Evolutionary conservation across 75 land plant species (phyloP), one percentile per base, ranked within the genome.

Genomic region (Pinus taeda): DNA sequence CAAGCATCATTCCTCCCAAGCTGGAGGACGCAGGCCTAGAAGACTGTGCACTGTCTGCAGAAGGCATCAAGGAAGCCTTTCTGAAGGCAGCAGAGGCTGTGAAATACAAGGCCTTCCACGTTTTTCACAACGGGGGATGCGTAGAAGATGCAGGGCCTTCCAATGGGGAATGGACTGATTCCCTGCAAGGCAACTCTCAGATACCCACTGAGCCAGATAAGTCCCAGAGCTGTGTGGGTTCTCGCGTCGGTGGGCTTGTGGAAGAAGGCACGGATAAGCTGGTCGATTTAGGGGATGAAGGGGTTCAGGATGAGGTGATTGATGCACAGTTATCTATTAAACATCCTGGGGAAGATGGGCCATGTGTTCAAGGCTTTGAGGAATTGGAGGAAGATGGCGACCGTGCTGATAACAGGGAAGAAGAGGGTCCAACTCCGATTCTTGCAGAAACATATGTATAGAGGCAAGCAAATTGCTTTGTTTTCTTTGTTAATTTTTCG

Each of bases 21-120:
- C 80, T 94, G 61, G 97, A 92, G 79, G 95, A 94, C 81, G 97
- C 95, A 18, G 97, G 97, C 59, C 88, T 94, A 7, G 97, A 94
- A 73, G 95, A 88, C 76, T 90, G 93, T 80, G 91, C 94, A 0
- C 83, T 94, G 11, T 89, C 95, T 1, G 78, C 87, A 4, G 91
- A 94, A 24, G 83, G 89, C 76, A 94, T 92, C 71, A 84, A 78
- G 66, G 94, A 87, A 57, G 92, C 92, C 53, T 90, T 90, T 74
- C 45, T 83, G 71, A 87, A 75, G 39, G 92, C 92, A 53, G 87
- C 89, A 45, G 20, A 74, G 61, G 73, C 86, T 71, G 26, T 84
- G 58, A 71, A 75, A 73, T 84, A 87, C 22, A 24, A 72, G 57
- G 36, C 77, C 62, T 30, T 75, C 74, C 33, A 39, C 18, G 14